Conservation (phyloP, 495 filamentous ascomycete species). For the Talaromyces wortmannii region DNA sequence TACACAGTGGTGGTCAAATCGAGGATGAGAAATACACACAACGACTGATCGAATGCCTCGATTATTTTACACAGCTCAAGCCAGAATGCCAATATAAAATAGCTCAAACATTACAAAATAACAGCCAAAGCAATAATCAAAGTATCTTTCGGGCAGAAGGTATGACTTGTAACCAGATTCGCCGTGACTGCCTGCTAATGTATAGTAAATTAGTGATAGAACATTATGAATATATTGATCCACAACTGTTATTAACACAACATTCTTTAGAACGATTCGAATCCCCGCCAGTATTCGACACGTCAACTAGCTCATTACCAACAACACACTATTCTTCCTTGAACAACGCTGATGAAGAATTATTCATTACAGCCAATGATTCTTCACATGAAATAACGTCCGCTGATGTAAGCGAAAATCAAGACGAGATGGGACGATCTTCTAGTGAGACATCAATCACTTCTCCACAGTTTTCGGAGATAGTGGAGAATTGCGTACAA, state of each 20-base stretch:
- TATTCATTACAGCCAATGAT: neutral
- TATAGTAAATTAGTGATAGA: neutral
- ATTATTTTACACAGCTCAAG: neutral
- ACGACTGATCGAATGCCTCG: neutral
- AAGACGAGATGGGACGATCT: neutral
- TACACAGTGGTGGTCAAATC: neutral
- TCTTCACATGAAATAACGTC: neutral
- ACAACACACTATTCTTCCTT: neutral
- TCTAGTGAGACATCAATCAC: neutral
- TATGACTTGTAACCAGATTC: neutral
- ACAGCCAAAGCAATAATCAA: neutral
- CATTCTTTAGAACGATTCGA: neutral
- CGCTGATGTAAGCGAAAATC: neutral
- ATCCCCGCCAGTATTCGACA: neutral
- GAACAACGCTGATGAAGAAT: neutral
- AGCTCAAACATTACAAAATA: neutral
- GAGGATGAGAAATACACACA: neutral
- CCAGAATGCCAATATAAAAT: neutral
- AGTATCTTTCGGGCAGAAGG: neutral
- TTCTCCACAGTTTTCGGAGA: neutral
- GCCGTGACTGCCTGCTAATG: neutral
- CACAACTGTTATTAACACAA: neutral
- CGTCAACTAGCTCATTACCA: neutral
- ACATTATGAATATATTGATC: neutral
- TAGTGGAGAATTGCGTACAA: neutral